A percentile compares a stretch with the other conserved stretches of the same genome.
phyloP scores from a whole-genome alignment of 208 protist genomes.

The Phytomonas sp. region DNA sequence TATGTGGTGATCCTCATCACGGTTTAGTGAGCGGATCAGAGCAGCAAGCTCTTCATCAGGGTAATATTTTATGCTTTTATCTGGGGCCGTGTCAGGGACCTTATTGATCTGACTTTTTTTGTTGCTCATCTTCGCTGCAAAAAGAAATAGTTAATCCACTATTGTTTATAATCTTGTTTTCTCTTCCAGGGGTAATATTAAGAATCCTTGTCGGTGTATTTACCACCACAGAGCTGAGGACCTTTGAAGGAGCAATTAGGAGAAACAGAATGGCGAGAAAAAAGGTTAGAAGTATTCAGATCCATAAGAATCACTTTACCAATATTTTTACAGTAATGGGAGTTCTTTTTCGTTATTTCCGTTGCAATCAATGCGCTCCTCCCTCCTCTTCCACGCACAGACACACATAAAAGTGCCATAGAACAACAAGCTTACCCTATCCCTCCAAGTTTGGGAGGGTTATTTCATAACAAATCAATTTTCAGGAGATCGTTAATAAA shows the following conservation, averaged over 20 bases:
- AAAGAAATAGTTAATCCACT: neutral
- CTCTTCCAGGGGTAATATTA: conserved; percentile 11
- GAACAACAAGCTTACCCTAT: neutral
- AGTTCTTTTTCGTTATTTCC: neutral
- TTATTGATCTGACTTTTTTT: conserved; percentile 1
- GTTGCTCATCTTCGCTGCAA: neutral
- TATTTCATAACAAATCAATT: neutral
- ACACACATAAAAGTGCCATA: neutral
- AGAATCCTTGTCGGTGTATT: conserved; percentile 8
- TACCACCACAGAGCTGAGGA: neutral
- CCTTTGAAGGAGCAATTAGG: neutral
- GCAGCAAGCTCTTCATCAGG: conserved; percentile 47
- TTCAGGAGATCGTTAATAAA: neutral
- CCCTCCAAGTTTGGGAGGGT: neutral
- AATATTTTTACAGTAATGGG: neutral
- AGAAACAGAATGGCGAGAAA: neutral
- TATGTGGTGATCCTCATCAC: conserved; percentile 58
- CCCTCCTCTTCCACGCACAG: neutral
- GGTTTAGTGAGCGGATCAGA: conserved; percentile 60
- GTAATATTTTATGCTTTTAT: conserved; percentile 26
- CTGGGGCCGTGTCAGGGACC: neutral
- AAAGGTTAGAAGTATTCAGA: neutral
- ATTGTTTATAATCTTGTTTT: too few species aligned
- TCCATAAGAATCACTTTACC: neutral
- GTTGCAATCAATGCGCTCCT: neutral